Base-by-base conservation (phyloP, 2,329 filamentous ascomycete genomes). In the Raffaelea ambrosiae region DNA sequence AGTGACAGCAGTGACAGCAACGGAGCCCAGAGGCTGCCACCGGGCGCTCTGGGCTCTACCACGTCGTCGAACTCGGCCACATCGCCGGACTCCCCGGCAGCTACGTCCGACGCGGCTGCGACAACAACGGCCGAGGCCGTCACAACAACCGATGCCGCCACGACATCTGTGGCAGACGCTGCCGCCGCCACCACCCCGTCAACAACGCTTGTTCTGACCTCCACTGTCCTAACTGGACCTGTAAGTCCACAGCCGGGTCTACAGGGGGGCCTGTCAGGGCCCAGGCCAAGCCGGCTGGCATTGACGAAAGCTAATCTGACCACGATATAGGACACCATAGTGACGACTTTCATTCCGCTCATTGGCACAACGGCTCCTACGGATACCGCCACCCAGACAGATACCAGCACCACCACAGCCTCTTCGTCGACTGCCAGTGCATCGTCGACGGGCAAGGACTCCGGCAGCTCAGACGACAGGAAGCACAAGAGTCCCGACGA, bases 201-300 rank as follows among this genome's bases (percentile, higher is more conserved):
- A n/a, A 51, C 45, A 5, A 52, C 53, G 3, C 40, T 53, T 19
- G 47, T 55, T 5, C 16, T 52, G 11, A 44, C 50, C n/a, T 54
- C 54, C 4, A 53, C 51, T 2, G 20, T 55, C 4, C 16, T 44
- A 21, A 40, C 46, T 4, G 40, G 43, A 23, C 45, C 52, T 39
- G 47, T 44, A 51, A 35, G 45, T 46, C 26, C 26, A 29, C 26
- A 13, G 26, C 26, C n/a, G n/a, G n/a, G n/a, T n/a, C n/a, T n/a
- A n/a, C n/a, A n/a, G n/a, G n/a, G n/a, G n/a, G n/a, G n/a, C n/a
- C n/a, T n/a, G n/a, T n/a, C n/a, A n/a, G n/a, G n/a, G n/a, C n/a
- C n/a, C n/a, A n/a, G n/a, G n/a, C n/a, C n/a, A n/a, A n/a, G n/a
- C n/a, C n/a, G n/a, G n/a, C n/a, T n/a, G n/a, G n/a, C n/a, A n/a